Percentiles rank a stretch among this genome's conserved stretches.
phyloP scores from a whole-genome alignment of 495 filamentous ascomycete species.

The Daldinia childiae region DNA sequence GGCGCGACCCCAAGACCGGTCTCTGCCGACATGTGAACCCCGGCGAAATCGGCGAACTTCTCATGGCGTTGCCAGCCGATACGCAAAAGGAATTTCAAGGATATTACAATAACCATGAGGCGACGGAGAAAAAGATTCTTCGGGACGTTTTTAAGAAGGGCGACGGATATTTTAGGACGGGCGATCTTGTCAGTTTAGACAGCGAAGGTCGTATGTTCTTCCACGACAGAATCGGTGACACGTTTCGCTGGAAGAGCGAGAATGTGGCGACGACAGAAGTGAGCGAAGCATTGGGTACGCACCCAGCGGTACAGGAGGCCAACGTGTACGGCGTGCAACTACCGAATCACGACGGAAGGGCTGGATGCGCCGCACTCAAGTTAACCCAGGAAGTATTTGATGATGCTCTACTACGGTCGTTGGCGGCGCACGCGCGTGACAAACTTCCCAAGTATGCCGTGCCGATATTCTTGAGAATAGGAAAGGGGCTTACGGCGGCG shows the following conservation, averaged over 20 bases:
- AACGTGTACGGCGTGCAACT: conserved; percentile 90
- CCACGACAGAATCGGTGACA: conserved; percentile 90
- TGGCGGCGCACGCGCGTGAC: conserved; percentile 67
- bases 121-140: conserved; percentile 81
- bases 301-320: conserved; percentile 75
- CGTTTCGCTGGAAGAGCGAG: conserved; percentile 95
- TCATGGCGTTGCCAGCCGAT: conserved; percentile 78
- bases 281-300: conserved; percentile 72
- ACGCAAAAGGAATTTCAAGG: conserved; percentile 79
- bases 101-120: conserved; percentile 80
- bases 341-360: conserved; percentile 85
- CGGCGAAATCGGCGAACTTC: conserved; percentile 81
- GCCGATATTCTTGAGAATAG: conserved; percentile 79
- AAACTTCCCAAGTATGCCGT: conserved; percentile 77
- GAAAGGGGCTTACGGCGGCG: conserved; percentile 60
- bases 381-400: conserved; percentile 56
- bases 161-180: conserved; percentile 87
- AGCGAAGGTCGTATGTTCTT: conserved; percentile 82
- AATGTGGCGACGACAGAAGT: conserved; percentile 92
- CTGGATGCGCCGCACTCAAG: conserved; percentile 80
- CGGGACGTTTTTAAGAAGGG: conserved; percentile 80
- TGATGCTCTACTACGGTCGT: conserved; percentile 58
- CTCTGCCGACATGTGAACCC: conserved; percentile 69
- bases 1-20: conserved; percentile 75
- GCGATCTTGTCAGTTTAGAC: conserved; percentile 81